Evolutionary conservation across 192 early-diverging fungal species (phyloP).

Genomic region (Chytriomyces sp.): DNA sequence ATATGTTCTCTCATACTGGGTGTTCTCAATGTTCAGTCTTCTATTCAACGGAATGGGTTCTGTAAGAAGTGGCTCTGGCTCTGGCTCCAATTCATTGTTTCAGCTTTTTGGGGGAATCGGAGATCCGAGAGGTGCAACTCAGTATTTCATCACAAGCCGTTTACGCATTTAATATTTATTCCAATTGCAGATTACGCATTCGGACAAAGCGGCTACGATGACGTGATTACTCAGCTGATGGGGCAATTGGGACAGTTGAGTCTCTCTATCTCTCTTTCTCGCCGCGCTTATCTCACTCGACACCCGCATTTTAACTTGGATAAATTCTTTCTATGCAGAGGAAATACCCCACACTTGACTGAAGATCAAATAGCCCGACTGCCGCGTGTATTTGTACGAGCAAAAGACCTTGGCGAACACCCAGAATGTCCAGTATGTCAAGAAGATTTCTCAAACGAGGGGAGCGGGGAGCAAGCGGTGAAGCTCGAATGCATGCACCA

Average conservation of each 20-base stretch:
- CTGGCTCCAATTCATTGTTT: slow-evolving; percentile 12
- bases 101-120: slow-evolving; percentile 33
- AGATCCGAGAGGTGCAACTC: slow-evolving; percentile 1
- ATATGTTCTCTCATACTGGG: not conserved
- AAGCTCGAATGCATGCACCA: slow-evolving; percentile 84
- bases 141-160: slow-evolving; percentile 9
- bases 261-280: not conserved
- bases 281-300: not conserved
- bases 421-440: slow-evolving; percentile 87
- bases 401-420: slow-evolving; percentile 66
- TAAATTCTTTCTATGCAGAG: slow-evolving; percentile 37
- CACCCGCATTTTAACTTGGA: not conserved
- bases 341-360: slow-evolving; percentile 82
- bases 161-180: not conserved
- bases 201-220: slow-evolving; percentile 80
- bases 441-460: slow-evolving; percentile 72
- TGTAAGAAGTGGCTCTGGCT: not conserved
- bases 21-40: not conserved
- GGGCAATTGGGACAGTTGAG: slow-evolving; percentile 37
- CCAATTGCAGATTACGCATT: slow-evolving; percentile 78
- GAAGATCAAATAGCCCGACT: slow-evolving; percentile 75
- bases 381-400: slow-evolving; percentile 56
- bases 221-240: slow-evolving; percentile 81
- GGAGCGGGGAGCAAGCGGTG: slow-evolving; percentile 65
- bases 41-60: not conserved